Percentiles rank a stretch among this genome's conserved stretches.
Conservation (phyloP, 2,329 filamentous ascomycete species). For the Monilinia fructicola region DNA sequence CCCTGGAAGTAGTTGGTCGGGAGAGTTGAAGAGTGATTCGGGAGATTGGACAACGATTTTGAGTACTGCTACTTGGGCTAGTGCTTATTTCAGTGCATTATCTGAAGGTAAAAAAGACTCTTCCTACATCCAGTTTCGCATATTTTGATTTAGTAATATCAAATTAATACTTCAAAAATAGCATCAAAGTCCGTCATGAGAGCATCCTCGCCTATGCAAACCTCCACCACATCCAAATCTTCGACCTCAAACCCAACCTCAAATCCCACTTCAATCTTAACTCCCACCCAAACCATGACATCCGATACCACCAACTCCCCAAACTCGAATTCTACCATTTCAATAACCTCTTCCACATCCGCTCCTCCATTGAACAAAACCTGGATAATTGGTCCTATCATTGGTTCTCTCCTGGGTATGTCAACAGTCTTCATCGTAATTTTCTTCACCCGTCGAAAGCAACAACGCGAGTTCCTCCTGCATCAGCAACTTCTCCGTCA, state of each 20-base stretch:
- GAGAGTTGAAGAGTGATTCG: background rate
- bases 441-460: constrained; percentile 34
- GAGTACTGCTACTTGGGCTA: constrained; percentile 24
- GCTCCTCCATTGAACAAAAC: constrained; percentile 25
- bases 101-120: constrained; percentile 17
- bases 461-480: constrained; percentile 19
- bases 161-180: background rate
- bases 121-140: background rate
- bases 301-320: background rate
- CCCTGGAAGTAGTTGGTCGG: constrained; percentile 8
- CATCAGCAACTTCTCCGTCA: background rate
- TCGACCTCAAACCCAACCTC: background rate
- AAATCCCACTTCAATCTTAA: background rate
- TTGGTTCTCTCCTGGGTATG: constrained; percentile 35
- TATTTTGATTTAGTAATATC: background rate
- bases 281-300: background rate
- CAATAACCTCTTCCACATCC: constrained; percentile 12
- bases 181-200: constrained; percentile 10
- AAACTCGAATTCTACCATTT: constrained; percentile 1
- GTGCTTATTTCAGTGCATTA: constrained; percentile 21
- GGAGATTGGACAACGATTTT: constrained; percentile 21
- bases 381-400: constrained; percentile 36
- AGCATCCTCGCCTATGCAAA: background rate
- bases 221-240: background rate
- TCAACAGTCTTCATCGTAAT: constrained; percentile 34